phyloP scores from a whole-genome alignment of 78 protist genomes.

The Isochrysis galbana region DNA sequence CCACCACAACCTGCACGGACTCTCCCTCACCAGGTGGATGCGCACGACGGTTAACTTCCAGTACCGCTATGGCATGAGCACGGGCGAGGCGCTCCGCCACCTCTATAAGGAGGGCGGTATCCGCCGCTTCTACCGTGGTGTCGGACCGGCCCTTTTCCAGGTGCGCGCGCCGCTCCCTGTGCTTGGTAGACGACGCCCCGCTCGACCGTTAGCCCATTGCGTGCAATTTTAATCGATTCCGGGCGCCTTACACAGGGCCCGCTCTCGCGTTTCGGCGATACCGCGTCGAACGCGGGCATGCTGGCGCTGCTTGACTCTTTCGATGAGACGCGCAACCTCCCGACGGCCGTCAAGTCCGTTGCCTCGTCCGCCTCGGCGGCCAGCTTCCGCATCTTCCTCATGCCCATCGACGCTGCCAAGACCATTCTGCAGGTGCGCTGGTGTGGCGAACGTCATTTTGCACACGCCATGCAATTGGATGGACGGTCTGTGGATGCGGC shows the following conservation, averaged over 20 bases:
- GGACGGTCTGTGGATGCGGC: too few relatives aligned
- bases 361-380: conserved; percentile 72
- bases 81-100: too few relatives aligned
- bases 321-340: conserved; percentile 50
- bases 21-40: too few relatives aligned
- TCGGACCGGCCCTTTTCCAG: conserved; percentile 67
- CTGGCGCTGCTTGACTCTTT: conserved; percentile 67
- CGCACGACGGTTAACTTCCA: too few relatives aligned
- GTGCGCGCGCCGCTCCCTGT: too few relatives aligned
- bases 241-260: too few relatives aligned
- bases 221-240: neutral
- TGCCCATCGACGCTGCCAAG: conserved; percentile 80
- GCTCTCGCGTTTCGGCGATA: conserved; percentile 68
- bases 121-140: conserved; percentile 74
- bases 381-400: conserved; percentile 66
- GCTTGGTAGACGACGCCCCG: too few relatives aligned
- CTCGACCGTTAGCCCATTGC: neutral
- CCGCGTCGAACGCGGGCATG: conserved; percentile 83
- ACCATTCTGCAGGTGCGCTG: conserved; percentile 75
- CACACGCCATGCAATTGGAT: too few relatives aligned
- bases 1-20: conserved; percentile 21
- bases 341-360: conserved; percentile 70
- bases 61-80: too few relatives aligned
- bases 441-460: too few relatives aligned
- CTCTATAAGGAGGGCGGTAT: conserved; percentile 81